Percentiles rank a stretch among this genome's conserved stretches.
phyloP scores from a whole-genome alignment of 345 rosid genomes.

The Syzygium aromaticum region DNA sequence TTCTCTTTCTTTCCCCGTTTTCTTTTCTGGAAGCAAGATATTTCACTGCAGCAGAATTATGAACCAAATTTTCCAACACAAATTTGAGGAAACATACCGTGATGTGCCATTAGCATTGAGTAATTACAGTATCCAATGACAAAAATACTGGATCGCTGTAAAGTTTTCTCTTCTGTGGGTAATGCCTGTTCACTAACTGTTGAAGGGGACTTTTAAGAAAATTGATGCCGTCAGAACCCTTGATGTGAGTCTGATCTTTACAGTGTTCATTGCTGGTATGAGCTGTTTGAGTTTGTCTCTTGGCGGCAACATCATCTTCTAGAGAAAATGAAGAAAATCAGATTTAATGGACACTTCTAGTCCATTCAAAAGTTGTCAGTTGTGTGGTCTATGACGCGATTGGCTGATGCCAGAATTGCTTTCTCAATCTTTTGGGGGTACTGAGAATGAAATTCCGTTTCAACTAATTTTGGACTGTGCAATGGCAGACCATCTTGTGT shows the following conservation, averaged over 20 bases:
- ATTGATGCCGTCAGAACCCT: not conserved
- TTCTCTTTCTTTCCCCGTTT: not conserved
- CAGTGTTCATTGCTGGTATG: not conserved
- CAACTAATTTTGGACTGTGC: not conserved
- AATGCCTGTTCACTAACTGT: not conserved
- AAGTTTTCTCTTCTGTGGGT: not conserved
- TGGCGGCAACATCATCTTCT: not conserved
- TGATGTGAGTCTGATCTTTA: not conserved
- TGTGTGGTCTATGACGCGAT: not conserved
- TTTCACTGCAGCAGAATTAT: not conserved
- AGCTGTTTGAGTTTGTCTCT: not conserved
- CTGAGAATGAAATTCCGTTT: not conserved
- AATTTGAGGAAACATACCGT: not conserved
- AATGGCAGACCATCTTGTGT: not conserved
- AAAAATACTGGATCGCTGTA: not conserved
- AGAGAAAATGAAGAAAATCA: not conserved
- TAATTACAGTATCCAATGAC: not conserved
- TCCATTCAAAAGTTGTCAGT: not conserved
- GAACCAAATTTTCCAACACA: not conserved
- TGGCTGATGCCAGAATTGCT: not conserved
- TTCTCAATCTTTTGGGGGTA: not conserved
- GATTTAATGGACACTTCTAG: not conserved
- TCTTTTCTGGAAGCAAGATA: not conserved
- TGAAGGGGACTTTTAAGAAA: not conserved
- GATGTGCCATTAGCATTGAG: not conserved